phyloP scores from a whole-genome alignment of 2,329 filamentous ascomycete genomes.

The Fusarium foetens region DNA sequence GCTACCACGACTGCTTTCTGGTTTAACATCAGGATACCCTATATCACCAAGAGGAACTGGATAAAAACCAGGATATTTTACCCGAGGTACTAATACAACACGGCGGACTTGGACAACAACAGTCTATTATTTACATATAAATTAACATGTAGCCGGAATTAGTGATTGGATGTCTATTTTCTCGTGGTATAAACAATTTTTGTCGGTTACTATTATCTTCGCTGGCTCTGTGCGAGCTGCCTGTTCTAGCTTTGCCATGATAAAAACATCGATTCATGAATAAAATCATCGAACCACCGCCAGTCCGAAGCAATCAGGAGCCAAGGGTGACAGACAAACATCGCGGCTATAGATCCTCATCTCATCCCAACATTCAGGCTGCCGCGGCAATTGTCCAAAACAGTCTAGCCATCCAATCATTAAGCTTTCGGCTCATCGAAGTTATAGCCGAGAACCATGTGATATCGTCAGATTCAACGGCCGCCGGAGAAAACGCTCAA shows the following conservation, averaged over 20 bases:
- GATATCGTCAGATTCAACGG: background rate
- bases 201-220: rapidly evolving
- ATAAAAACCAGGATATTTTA: background rate
- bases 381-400: background rate
- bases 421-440: background rate
- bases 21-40: background rate
- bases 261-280: no score
- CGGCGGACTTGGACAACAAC: rapidly evolving
- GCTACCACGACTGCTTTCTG: rapidly evolving
- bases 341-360: background rate
- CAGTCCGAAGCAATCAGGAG: rapidly evolving
- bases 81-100: rapidly evolving
- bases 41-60: rapidly evolving
- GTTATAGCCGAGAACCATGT: background rate
- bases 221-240: rapidly evolving
- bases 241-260: rapidly evolving
- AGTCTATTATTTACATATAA: no score
- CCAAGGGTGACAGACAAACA: background rate
- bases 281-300: rapidly evolving
- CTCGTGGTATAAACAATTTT: rapidly evolving
- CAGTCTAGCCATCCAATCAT: background rate
- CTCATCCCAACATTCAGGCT: background rate
- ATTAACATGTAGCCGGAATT: rapidly evolving
- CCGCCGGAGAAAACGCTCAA: background rate
- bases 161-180: rapidly evolving